Base-by-base conservation (phyloP, 1,284 basidiomycete species). In the Pascua sp. region DNA sequence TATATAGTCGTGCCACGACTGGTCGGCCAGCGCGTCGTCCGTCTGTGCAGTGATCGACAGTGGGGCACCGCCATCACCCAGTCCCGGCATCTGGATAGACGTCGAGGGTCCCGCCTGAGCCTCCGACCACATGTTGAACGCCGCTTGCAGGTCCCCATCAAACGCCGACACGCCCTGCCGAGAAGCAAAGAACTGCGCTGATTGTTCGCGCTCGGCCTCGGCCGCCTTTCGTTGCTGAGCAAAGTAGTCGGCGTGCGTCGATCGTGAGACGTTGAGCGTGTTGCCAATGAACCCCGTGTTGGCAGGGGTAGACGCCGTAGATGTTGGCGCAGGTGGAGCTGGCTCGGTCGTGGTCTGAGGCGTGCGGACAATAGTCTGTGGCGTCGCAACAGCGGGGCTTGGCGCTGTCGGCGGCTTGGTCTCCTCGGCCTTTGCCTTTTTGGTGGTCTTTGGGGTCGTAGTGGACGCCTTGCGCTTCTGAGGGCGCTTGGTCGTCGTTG, bases 1-100 rank as follows among this genome's bases (percentile, higher is more conserved):
- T 49, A 62, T 62, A 49, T 59, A 62, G 47, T 62, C 60, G 57
- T 62, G 60, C 60, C 60, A 62, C n/a, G 57, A 59, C 55, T 62
- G 60, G 44, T 62, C 60, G 13, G 60, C 60, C 12, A 62, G 47
- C 36, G 60, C 60, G 49, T 62, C 60, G 45, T 62, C 60, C 9
- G 58, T 55, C 38, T 44, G n/a, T 9, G 51, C 47, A 1, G 46
- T 37, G n/a, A 32, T 42, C 9, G 43, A 36, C 9, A 56, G 44
- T 5, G 37, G 44, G 10, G 32, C 54, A 5, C 24, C 17, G 9
- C 36, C 41, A 16, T 50, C 49, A 39, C 43, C 49, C 13, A 55
- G 32, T n/a, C n/a, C n/a, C n/a, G n/a, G n/a, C n/a, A n/a, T n/a
- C n/a, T n/a, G n/a, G 9, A 32, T n/a, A 5, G 40, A 18, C 2